Base-by-base conservation (phyloP, 2,329 filamentous ascomycete genomes). In the Trichoderma cornu-damae region DNA sequence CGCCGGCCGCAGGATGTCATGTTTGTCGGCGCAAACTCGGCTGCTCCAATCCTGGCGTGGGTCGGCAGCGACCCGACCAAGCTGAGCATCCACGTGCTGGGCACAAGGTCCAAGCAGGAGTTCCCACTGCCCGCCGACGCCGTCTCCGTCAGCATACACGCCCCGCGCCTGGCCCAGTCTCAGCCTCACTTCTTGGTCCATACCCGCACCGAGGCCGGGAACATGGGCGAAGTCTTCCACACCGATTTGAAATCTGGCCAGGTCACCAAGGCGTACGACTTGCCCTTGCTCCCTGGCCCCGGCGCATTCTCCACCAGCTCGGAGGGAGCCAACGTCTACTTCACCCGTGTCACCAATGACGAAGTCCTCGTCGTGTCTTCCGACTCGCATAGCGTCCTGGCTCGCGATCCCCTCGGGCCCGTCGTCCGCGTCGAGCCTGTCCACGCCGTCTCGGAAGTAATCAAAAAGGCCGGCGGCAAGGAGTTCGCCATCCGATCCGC, bases 191-290 rank as follows among this genome's bases (percentile, higher is more conserved):
- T 96, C 74, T 76, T 96, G 30, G 88, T 96, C 4, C 89, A 96
- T 64, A 90, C 84, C 64, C 80, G 86, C 64, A 89, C 89, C 0
- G 77, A 77, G 34, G 76, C 76, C 2, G 84, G 84, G 16, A 89
- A 92, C 68, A 90, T 88, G 77, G 93, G 88, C 3, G 88, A 95
- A 61, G 87, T 97, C 28, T 96, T 87, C 68, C 90, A 96, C 65
- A 81, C 95, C 59, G 82, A 96, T 64, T 72, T 89, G 51, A 86
- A 86, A 73, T 86, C 79, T 59, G 82, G 79, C 54, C 81, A 79
- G 16, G 80, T 93, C 26, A 80, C 79, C n/a, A 90, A 89, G 69
- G 87, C 87, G 0, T 96, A 96, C 69, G 84, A 87, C 26, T 77
- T 97, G 11, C 89, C 92, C 0, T 83, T 84, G 52, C 71, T 91